Base-by-base conservation (phyloP, 306 rosid species). In the Gillenia trifoliata region DNA sequence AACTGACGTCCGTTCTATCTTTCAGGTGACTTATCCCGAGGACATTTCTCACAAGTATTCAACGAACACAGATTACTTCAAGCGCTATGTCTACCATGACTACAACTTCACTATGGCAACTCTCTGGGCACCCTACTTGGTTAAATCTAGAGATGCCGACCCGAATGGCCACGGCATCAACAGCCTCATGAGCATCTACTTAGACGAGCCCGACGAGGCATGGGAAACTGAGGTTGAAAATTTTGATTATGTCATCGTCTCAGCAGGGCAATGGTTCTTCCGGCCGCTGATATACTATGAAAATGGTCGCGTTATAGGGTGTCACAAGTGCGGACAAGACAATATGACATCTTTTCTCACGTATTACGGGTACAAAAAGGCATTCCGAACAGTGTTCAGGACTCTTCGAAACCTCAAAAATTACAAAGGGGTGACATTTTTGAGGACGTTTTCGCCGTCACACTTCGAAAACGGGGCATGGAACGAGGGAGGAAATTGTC, bases 261-360 rank as follows among this genome's bases (percentile, higher is more conserved):
- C 98, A 52, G 89, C 89, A 5, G 99, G 98, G 22, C 97, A 92
- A 12, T 95, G 99, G 99, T 95, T 95, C 83, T 92, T 92, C 25
- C 79, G 96, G 30, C 92, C 93, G 1, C 59, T 81, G 11, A 34
- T 89, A 36, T 77, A 74, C 78, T 77, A 89, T 25, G 93, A 92
- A 72, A 85, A 89, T 10, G 86, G 81, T 17, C 68, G 41, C 9
- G 78, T 85, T 16, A 73, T 86, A 6, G 98, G 97, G 69, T 92
- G 99, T 75, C 71, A 82, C 83, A 68, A 15, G 38, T 95, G 98
- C 80, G 78, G 77, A 1, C 66, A 25, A 19, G 75, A 69, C 23
- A 89, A 89, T 65, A 65, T 86, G 71, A 79, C 86, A 54, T 79
- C 77, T 3, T 68, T 90, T 6, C 20, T 74, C 3, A 66, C 66